A percentile compares a stretch with the other conserved stretches of the same genome.
phyloP scores from a whole-genome alignment of 2,329 filamentous ascomycete genomes.

The Fusarium sp. region DNA sequence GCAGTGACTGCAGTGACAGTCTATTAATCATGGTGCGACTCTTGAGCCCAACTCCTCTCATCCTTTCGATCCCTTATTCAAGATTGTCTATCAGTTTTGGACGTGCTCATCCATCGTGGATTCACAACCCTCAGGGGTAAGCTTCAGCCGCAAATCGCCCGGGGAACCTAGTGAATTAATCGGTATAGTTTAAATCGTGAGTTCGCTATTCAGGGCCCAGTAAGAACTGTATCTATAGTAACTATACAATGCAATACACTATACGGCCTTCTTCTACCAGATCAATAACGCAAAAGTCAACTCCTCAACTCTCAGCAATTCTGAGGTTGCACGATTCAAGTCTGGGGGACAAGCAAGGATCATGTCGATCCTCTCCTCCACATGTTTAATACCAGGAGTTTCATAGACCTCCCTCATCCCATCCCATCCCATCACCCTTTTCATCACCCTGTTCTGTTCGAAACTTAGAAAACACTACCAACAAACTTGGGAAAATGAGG shows the following conservation, averaged over 20 bases:
- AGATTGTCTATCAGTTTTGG: neutral
- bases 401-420: conserved; percentile 9
- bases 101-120: conserved; percentile 13
- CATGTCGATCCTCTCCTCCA: conserved; percentile 30
- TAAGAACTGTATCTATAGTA: no score
- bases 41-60: neutral
- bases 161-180: neutral
- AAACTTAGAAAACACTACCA: neutral
- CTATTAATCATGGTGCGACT: conserved; percentile 28
- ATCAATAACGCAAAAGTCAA: neutral
- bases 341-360: conserved; percentile 33
- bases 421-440: neutral
- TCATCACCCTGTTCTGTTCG: neutral
- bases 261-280: no score
- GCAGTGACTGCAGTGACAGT: neutral
- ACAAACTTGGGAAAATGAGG: conserved; percentile 2
- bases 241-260: neutral
- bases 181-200: neutral
- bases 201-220: neutral
- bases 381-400: conserved; percentile 22
- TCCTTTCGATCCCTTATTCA: neutral
- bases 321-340: neutral
- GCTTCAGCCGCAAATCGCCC: conserved; percentile 25
- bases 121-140: conserved; percentile 10
- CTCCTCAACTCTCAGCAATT: neutral